Percentiles rank a stretch among this genome's conserved stretches.
These are phyloP conservation scores for Dioscorea alata DNA, from an alignment of 106 monocot species.

Conservation along the genomic window DNA sequence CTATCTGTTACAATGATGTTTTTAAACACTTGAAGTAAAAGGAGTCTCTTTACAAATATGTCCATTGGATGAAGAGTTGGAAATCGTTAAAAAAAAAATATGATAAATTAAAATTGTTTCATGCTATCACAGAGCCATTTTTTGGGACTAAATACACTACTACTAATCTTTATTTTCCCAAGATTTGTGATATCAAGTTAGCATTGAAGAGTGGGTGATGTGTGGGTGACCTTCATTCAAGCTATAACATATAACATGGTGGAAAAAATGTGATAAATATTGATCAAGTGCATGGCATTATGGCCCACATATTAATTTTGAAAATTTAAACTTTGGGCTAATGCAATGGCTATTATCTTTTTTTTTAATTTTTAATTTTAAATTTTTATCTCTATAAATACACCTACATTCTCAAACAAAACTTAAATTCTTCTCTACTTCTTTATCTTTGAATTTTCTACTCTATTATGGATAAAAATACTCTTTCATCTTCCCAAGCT, in stretches of 20 bases:
- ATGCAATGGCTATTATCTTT: too few species aligned
- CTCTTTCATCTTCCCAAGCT: too few species aligned
- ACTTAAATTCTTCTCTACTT: too few species aligned
- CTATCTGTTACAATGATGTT: slow-evolving; percentile 5
- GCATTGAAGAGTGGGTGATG: neutral
- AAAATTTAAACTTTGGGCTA: too few species aligned
- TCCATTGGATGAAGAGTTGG: slow-evolving; percentile 10
- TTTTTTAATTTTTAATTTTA: too few species aligned
- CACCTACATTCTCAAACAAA: too few species aligned
- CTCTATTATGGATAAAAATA: too few species aligned
- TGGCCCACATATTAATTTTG: too few species aligned
- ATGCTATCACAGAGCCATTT: neutral
- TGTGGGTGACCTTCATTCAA: neutral
- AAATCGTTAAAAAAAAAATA: slow-evolving; percentile 1
- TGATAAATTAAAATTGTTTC: slow-evolving; percentile 6
- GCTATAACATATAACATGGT: slow-evolving; percentile 11
- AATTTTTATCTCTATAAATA: too few species aligned
- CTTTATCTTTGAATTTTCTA: too few species aligned
- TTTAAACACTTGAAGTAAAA: neutral
- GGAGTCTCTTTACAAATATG: neutral
- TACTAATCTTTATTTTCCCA: slow-evolving; percentile 5
- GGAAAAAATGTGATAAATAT: slow-evolving; percentile 29
- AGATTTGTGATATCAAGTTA: slow-evolving; percentile 10
- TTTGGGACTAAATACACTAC: slow-evolving; percentile 13
- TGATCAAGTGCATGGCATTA: slow-evolving; percentile 5